Base-by-base conservation (phyloP, 176 grass and related monocot species). In the Urochloa ruziziensis region DNA sequence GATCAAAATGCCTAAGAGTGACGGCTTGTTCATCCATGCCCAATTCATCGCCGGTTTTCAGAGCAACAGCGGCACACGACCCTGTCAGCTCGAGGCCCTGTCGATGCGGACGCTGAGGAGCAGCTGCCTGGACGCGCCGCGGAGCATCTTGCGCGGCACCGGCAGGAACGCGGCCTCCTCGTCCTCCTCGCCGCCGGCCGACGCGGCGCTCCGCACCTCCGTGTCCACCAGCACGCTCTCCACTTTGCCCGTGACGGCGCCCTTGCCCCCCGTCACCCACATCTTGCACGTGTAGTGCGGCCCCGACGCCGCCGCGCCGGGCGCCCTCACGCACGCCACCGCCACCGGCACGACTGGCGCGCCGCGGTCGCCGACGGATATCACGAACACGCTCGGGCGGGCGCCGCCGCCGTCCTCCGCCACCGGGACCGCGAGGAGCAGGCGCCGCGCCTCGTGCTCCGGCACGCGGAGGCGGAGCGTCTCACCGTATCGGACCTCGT, bases 181-280 rank as follows among this genome's bases (percentile, higher is more conserved):
- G 56, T 35, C 81, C 8, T 64, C 81, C 29, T 23, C 80, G 11
- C 37, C 37, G 28, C 18, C 70, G 57, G 28, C 56, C 10, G n/a
- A 29, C 2, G 29, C 8, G 43, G 69, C 24, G 43, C 82, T 84
- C 9, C 11, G 11, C 46, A 75, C 24, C 60, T 84, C 48, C 70
- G 28, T 51, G 44, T 66, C 71, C 46, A 75, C 6, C 46, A 66
- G 33, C 6, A 32, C 58, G 44, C 48, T 35, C 43, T 83, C 70
- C 70, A 29, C 18, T 59, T 63, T 37, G 15, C 82, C 70, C 15
- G 52, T 44, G 24, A 37, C 66, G 6, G 37, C 15, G 25, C 19
- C 44, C 60, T 28, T 73, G 44, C 23, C 23, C 44, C 44, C 82
- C 32, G 37, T 73, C 33, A 34, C 24, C 71, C 82, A 83, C 58